Evolutionary conservation across 345 rosid genomes (phyloP), one percentile per base, ranked within the genome.

Genomic region (Citrus unshiu): DNA sequence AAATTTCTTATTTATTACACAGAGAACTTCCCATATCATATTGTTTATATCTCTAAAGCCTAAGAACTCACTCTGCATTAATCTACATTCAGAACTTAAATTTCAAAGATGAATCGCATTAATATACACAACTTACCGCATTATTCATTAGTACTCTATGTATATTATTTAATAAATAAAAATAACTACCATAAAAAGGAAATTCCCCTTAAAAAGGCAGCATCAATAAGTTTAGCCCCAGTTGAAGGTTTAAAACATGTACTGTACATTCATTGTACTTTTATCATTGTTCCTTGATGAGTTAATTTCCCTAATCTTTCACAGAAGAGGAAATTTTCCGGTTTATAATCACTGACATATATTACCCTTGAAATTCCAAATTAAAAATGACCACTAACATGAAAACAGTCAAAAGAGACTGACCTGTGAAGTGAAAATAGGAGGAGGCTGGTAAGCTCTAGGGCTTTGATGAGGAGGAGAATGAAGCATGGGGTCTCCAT

Each of bases 351-450:
- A 29, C 13, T 43, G 29, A 9, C 69, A 43, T 13, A 61, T 16
- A 25, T n/a, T 73, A 39, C 34, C 22, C 18, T 54, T 24, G 27
- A 73, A 73, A 37, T 75, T 65, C 34, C 49, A 34, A 66, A 34
- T 66, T 54, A 6, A 18, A 54, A 18, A 54, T 54, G 7, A 18
- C 58, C 58, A 54, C 58, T 32, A 34, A 51, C 19, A 76, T 65
- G 24, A 21, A 6, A 37, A 74, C 9, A 62, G 51, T 18, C 30
- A 57, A 73, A 51, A 27, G 5, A 21, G 32, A 72, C 30, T 6
- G 18, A 86, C 89, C 88, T 83, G 88, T 9, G 86, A 80, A 83
- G 78, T 54, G 64, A 79, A 80, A 27, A 57, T 27, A 51, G 60
- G 70, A 83, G 82, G 81, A 60, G 78, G 79, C 59, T 75, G 82